Percentiles rank a stretch among this genome's conserved stretches.
phyloP scores from a whole-genome alignment of 2,329 filamentous ascomycete species.

The Fusarium burgessii region DNA sequence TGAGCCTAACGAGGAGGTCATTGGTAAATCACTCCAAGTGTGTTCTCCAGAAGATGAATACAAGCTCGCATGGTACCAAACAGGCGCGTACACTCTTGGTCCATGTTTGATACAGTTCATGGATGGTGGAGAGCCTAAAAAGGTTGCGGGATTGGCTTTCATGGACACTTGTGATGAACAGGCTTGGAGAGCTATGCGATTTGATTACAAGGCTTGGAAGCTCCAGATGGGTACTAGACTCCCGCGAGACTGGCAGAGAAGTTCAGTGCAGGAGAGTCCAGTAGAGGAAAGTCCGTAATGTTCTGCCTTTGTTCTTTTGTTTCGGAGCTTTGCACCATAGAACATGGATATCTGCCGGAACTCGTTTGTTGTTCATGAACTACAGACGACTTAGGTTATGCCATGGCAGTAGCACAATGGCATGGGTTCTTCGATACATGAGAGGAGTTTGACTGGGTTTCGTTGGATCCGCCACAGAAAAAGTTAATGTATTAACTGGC shows the following conservation, averaged over 20 bases:
- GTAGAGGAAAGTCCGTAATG: background rate
- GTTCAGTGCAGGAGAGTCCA: background rate
- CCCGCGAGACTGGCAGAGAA: background rate
- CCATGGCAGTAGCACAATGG: too few relatives aligned
- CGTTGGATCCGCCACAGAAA: too few relatives aligned
- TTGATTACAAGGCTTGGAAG: background rate
- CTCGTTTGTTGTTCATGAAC: too few relatives aligned
- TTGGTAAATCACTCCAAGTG: background rate
- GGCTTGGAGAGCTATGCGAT: background rate
- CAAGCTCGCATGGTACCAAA: background rate
- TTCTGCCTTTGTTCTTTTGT: background rate
- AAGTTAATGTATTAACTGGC: too few relatives aligned
- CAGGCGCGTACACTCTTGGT: background rate
- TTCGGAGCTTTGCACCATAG: background rate
- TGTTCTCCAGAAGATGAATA: background rate
- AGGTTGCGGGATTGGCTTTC: background rate
- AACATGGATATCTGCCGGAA: too few relatives aligned
- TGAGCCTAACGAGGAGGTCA: background rate
- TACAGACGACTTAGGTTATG: too few relatives aligned
- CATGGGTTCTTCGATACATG: too few relatives aligned
- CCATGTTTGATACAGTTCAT: background rate
- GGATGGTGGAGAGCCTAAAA: background rate
- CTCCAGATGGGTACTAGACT: background rate
- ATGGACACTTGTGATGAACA: background rate
- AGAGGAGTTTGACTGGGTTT: too few relatives aligned